phyloP scores from a whole-genome alignment of 2,329 filamentous ascomycete genomes.

The Penicillium sp. region DNA sequence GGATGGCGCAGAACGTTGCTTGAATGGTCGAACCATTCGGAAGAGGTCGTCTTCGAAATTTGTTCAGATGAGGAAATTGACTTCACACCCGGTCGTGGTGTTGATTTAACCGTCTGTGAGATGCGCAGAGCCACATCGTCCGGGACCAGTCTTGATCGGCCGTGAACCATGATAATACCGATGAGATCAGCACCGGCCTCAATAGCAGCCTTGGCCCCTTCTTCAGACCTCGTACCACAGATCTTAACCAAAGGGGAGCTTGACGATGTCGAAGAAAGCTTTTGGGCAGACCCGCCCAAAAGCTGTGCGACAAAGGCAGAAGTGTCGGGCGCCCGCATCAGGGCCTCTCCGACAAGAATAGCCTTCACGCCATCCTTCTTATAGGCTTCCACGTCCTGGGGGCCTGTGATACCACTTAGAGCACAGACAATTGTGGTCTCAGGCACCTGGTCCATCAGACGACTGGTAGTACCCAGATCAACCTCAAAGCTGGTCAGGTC shows the following conservation, averaged over 20 bases:
- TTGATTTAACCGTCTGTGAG: conserved; percentile 70
- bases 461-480: conserved; percentile 86
- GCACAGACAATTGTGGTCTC: conserved; percentile 87
- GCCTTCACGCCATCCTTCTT: conserved; percentile 88
- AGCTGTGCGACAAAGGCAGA: conserved; percentile 80
- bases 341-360: conserved; percentile 89
- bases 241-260: conserved; percentile 78
- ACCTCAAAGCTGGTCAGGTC: conserved; percentile 97
- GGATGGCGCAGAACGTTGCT: conserved; percentile 51
- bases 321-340: conserved; percentile 89
- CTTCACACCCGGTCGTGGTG: conserved; percentile 32
- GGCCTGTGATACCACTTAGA: conserved; percentile 86
- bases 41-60: conserved; percentile 29
- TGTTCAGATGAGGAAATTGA: conserved; percentile 16
- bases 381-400: conserved; percentile 85
- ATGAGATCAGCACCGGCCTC: conserved; percentile 88
- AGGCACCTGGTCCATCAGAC: conserved; percentile 83
- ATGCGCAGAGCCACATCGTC: conserved; percentile 79
- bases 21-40: conserved; percentile 72
- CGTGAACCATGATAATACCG: conserved; percentile 86
- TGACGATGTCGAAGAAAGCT: conserved; percentile 21
- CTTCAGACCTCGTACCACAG: conserved; percentile 82
- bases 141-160: conserved; percentile 76
- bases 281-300: conserved; percentile 59
- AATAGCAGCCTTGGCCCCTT: conserved; percentile 77